Base-by-base conservation (phyloP, 805 yeast species). In the Pichia nakasei region DNA sequence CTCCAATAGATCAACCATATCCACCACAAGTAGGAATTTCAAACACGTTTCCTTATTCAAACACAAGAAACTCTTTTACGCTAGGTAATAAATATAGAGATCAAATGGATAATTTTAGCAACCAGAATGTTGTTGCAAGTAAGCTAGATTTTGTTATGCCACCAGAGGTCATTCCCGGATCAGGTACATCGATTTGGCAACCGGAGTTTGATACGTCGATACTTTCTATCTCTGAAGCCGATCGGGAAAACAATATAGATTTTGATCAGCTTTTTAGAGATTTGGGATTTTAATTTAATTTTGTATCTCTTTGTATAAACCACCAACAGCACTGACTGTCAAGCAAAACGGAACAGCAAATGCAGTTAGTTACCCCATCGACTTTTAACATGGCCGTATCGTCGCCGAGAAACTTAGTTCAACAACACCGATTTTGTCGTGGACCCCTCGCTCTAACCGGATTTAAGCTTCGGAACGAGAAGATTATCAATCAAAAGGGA, bases 151-250 rank as follows among this genome's bases (percentile, higher is more conserved):
- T 35, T 15, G 36, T 43, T 4, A 43, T 43, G 42, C 43, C 43
- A 7, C 37, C 37, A 17, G 43, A 39, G 19, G 15, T 29, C 8
- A n/a, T 43, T 24, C 46, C 46, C 4, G 46, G 35, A 3, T 22
- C 31, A 6, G 18, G 38, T 22, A 35, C 37, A 12, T 35, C 29
- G 3, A 34, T 27, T 19, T 43, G 46, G 46, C 24, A 34, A 15
- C 46, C 46, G 3, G 46, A 43, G 31, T 43, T 43, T 43, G 46
- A 43, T 34, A 43, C 39, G 2, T 37, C 41, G 13, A 32, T 33
- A 24, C 39, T 34, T 19, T 15, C 35, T 3, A 11, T 20, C 21
- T 9, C 22, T 15, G 32, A 15, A 15, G 34, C 12, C 24, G 26
- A 40, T n/a, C n/a, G n/a, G 3, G 33, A 29, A 29, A 15, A 12